Evolutionary conservation across 2,329 filamentous ascomycete genomes (phyloP).

Genomic region (Macroventuria anomochaeta): DNA sequence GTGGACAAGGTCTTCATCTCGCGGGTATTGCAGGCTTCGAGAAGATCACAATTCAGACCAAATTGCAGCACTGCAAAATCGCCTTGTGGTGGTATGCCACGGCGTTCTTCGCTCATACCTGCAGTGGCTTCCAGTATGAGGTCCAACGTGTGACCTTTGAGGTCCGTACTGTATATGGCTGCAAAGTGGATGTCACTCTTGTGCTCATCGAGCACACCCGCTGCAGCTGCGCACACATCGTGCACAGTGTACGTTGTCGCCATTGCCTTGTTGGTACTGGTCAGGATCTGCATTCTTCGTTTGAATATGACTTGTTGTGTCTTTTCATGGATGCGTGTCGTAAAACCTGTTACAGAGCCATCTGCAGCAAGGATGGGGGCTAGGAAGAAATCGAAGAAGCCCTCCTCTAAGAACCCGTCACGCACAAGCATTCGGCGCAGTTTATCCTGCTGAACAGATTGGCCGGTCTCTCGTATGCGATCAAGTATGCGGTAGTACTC

Average conservation of each 20-base stretch:
- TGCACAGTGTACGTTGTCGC: conserved; percentile 4
- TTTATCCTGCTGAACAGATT: conserved; percentile 82
- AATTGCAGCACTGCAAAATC: background rate
- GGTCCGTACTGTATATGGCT: conserved; percentile 4
- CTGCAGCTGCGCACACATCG: conserved; percentile 3
- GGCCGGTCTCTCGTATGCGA: conserved; percentile 69
- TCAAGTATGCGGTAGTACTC: conserved; percentile 70
- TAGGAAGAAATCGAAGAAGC: conserved; percentile 82
- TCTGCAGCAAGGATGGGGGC: conserved; percentile 76
- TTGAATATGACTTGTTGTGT: conserved; percentile 79
- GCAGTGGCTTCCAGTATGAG: conserved; percentile 6
- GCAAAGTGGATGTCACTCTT: conserved; percentile 10
- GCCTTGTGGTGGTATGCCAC: background rate
- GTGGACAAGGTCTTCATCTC: background rate
- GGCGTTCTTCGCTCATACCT: background rate
- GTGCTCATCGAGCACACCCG: background rate
- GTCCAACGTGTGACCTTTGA: background rate
- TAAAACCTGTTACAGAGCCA: conserved; percentile 74
- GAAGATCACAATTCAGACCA: background rate
- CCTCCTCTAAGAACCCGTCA: conserved; percentile 73
- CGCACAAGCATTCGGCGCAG: conserved; percentile 74
- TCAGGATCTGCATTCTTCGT: conserved; percentile 71
- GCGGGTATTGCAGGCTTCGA: background rate
- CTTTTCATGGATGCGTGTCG: conserved; percentile 80
- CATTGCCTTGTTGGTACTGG: conserved; percentile 6